Evolutionary conservation across 2,329 filamentous ascomycete species (phyloP).

Genomic region (Aspergillaceae sp.): DNA sequence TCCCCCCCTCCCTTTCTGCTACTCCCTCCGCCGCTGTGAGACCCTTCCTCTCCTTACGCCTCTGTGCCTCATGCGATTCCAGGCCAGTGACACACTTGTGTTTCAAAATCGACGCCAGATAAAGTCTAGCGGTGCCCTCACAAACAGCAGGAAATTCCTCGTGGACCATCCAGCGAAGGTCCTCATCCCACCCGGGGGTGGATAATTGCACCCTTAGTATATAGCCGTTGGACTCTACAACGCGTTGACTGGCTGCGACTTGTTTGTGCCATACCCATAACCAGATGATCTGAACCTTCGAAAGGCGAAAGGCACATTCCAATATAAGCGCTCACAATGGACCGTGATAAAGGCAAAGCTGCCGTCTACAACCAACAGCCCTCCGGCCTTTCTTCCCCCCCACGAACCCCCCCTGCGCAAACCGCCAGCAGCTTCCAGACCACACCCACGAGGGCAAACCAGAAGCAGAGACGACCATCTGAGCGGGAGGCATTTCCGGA

Average conservation of each 20-base stretch:
- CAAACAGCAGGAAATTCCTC: background rate
- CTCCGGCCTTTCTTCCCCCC: conserved; percentile 20
- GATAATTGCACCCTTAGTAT: no score
- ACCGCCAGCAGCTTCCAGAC: conserved; percentile 22
- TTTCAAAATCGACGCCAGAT: background rate
- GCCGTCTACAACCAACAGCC: conserved; percentile 12
- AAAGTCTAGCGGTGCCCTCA: background rate
- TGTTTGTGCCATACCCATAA: no score
- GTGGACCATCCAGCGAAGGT: background rate
- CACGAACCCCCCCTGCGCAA: conserved; percentile 33
- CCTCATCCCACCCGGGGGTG: no score
- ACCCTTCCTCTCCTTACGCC: background rate
- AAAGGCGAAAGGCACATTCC: background rate
- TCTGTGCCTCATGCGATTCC: background rate
- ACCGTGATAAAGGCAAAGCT: conserved; percentile 13
- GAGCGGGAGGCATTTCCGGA: conserved; percentile 36
- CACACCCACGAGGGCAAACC: conserved; percentile 11
- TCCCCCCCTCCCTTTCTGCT: background rate
- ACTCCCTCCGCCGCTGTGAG: background rate
- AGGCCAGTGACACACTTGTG: background rate
- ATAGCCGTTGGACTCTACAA: background rate
- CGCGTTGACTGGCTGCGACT: no score
- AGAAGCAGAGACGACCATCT: conserved; percentile 22
- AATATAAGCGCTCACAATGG: conserved; percentile 4
- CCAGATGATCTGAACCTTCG: no score